phyloP scores from a whole-genome alignment of 768 basidiomycete genomes.

The Cubamyces lactineus region DNA sequence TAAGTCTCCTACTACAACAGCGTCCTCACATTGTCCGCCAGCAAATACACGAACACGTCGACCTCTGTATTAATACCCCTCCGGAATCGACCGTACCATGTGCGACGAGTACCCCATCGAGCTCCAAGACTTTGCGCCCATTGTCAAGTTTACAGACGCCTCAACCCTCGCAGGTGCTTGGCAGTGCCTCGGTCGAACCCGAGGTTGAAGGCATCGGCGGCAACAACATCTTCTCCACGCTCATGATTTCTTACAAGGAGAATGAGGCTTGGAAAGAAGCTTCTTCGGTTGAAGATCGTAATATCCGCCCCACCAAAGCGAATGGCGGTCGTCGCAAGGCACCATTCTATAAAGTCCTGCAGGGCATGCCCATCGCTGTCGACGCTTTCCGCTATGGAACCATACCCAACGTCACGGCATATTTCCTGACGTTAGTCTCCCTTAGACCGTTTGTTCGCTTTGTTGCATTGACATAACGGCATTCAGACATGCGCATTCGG shows the following conservation, averaged over 20 bases:
- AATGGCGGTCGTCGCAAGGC: constrained; percentile 68
- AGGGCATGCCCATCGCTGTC: constrained; percentile 97
- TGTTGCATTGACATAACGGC: not conserved
- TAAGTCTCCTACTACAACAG: not conserved
- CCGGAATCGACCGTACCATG: not conserved
- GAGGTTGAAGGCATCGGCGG: constrained; percentile 20
- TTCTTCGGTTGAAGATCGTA: constrained; percentile 50
- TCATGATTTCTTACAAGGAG: constrained; percentile 89
- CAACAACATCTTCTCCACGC: constrained; percentile 63
- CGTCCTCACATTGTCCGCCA: constrained; percentile 32
- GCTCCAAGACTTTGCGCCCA: constrained; percentile 17
- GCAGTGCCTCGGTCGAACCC: constrained; percentile 12
- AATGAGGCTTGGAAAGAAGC: constrained; percentile 87
- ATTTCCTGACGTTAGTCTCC: constrained; percentile 79
- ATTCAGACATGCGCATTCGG: constrained; percentile 90
- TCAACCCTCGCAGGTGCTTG: constrained; percentile 15
- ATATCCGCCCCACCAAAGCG: constrained; percentile 48
- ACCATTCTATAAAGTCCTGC: constrained; percentile 94
- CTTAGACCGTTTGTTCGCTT: not conserved
- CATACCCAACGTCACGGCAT: constrained; percentile 88
- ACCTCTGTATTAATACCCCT: constrained; percentile 53
- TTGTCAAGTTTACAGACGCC: constrained; percentile 28
- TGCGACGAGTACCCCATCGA: not conserved
- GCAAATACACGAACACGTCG: constrained; percentile 60
- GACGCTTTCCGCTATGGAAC: constrained; percentile 95